Evolutionary conservation across 2,329 filamentous ascomycete genomes (phyloP), one percentile per base, ranked within the genome.

Genomic region (Pseudogymnoascus sp.): DNA sequence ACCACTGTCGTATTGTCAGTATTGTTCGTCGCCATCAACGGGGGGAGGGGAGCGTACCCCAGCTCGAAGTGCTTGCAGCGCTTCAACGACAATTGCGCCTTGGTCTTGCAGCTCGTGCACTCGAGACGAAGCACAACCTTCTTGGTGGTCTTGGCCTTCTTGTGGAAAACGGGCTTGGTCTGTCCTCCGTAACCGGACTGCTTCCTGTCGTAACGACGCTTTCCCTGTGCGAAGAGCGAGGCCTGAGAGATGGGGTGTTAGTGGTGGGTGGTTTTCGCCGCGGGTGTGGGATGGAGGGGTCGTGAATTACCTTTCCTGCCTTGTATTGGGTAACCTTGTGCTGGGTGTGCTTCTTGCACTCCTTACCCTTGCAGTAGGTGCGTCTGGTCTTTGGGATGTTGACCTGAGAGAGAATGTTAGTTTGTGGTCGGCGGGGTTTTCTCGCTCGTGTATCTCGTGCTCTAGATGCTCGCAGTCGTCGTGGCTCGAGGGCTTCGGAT

Each of bases 51-150:
- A 68, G 87, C 91, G 70, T 92, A 96, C 91, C 92, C 95, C 77
- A 99, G 85, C 86, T 99, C 95, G 83, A 99, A 99, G 88, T 99
- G 95, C 90, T 99, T 99, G 92, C 95, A 99, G 79, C 95, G 91
- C 90, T 99, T 99, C 81, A 99, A 85, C 74, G 95, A 87, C 77
- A 99, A 86, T 85, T 99, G 92, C 81, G 88, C 88, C 89, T 97
- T 98, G 79, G 91, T 89, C 90, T 98, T 98, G 91, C 95, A 99
- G 74, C 83, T 80, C 77, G 91, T 93, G 86, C 95, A 99, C 82
- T 99, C 95, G 81, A 99, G 84, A 84, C 95, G 89, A 81, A 99
- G 84, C 76, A 99, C 96, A 75, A 99, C 90, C 89, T 99, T 99
- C 91, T 99, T 99, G 79, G 95, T 99, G 74, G 95, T 99, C 90